These are phyloP conservation scores for Colletotrichum coccodes DNA, from an alignment of 2,329 filamentous ascomycete genomes.

Conservation along the genomic window DNA sequence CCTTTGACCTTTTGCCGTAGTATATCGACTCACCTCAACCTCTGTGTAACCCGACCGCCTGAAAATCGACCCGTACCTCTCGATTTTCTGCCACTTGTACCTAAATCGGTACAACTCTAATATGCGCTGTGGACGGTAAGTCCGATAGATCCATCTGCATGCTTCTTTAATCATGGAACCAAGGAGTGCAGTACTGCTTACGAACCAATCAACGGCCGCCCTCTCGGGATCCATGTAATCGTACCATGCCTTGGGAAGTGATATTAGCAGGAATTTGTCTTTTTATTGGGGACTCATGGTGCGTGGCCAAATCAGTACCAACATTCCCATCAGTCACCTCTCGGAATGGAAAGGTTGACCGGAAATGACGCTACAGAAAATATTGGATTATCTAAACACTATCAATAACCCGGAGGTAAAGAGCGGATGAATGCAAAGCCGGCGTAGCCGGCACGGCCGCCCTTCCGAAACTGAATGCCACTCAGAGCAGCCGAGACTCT, in stretches of 20 bases:
- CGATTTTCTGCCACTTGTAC: background rate
- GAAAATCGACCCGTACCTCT: background rate
- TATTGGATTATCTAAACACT: background rate
- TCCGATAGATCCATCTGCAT: background rate
- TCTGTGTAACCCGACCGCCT: background rate
- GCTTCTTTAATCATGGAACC: background rate
- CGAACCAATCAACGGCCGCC: background rate
- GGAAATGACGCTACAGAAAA: background rate
- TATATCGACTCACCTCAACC: background rate
- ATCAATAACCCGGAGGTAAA: background rate
- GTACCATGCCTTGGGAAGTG: background rate
- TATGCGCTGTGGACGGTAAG: background rate
- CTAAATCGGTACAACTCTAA: background rate
- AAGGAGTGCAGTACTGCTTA: background rate
- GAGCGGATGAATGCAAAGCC: background rate
- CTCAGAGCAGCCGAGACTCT: conserved; percentile 3
- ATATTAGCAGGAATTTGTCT: background rate
- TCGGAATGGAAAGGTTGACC: background rate
- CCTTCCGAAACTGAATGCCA: background rate
- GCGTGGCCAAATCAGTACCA: background rate
- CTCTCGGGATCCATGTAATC: background rate
- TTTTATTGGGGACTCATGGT: background rate
- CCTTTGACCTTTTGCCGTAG: no score
- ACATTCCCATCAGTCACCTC: background rate
- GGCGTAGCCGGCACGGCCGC: background rate